phyloP scores from a whole-genome alignment of 345 rosid species.

The Eucalyptus globulus region DNA sequence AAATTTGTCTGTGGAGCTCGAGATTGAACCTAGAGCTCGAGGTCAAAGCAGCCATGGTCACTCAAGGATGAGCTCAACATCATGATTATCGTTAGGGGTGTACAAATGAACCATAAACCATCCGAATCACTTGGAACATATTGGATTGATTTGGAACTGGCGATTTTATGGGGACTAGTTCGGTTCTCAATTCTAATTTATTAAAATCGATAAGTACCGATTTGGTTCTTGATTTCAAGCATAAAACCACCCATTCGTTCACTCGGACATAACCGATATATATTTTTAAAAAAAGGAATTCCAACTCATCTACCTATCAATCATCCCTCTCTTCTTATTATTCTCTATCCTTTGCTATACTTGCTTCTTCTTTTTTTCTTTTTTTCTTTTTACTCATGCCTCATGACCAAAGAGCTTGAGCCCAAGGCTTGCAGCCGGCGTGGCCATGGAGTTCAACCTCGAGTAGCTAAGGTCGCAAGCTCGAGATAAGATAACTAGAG shows the following conservation, averaged over 20 bases:
- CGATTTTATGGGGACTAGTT: accelerated
- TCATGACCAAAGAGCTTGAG: too few relatives aligned
- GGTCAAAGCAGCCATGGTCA: accelerated
- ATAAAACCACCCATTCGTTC: accelerated
- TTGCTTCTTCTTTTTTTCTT: accelerated
- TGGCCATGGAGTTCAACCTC: too few relatives aligned
- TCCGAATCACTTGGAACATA: accelerated
- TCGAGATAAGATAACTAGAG: too few relatives aligned
- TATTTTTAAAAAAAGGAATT: accelerated
- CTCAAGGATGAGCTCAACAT: accelerated
- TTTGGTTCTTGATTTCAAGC: accelerated
- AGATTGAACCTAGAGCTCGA: accelerated
- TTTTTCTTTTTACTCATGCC: accelerated
- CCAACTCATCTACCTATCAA: too few relatives aligned
- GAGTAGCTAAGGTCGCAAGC: accelerated
- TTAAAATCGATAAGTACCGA: accelerated
- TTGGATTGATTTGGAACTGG: accelerated
- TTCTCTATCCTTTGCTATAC: too few relatives aligned
- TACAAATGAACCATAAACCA: accelerated
- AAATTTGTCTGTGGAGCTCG: accelerated
- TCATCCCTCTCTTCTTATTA: too few relatives aligned
- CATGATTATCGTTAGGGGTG: too few relatives aligned
- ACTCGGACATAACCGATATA: accelerated
- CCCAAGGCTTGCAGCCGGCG: too few relatives aligned
- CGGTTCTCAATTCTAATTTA: accelerated